phyloP scores from a whole-genome alignment of 257 asterid species.

The Vinca minor region DNA sequence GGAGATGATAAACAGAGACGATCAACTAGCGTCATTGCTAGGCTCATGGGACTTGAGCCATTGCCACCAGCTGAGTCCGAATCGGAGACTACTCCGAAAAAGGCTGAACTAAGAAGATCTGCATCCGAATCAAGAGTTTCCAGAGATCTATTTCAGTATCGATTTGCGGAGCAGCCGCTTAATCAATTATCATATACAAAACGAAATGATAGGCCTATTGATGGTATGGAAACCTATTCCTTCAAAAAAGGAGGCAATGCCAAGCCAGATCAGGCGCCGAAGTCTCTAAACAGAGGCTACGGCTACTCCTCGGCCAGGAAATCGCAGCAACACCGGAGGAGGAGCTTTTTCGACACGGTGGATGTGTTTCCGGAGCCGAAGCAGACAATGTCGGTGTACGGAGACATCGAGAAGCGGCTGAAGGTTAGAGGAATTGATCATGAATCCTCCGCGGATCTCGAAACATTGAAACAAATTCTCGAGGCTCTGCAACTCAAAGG shows the following conservation, averaged over 20 bases:
- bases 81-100: slow-evolving; percentile 28
- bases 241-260: slow-evolving; percentile 19
- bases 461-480: slow-evolving; percentile 73
- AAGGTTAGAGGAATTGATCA: slow-evolving; percentile 68
- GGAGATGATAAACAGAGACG: slow-evolving; percentile 45
- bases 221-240: slow-evolving; percentile 25
- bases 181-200: slow-evolving; percentile 14
- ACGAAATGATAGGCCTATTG: slow-evolving; percentile 20
- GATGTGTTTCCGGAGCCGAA: slow-evolving; percentile 80
- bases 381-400: slow-evolving; percentile 37
- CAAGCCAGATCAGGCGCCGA: slow-evolving; percentile 25
- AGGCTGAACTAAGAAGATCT: slow-evolving; percentile 75
- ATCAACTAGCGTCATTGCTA: slow-evolving; percentile 74
- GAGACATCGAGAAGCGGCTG: slow-evolving; percentile 63
- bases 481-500: slow-evolving; percentile 95
- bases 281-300: slow-evolving; percentile 31
- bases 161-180: slow-evolving; percentile 37
- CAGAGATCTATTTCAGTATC: slow-evolving; percentile 55
- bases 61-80: slow-evolving; percentile 45
- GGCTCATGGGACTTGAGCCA: slow-evolving; percentile 88
- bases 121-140: slow-evolving; percentile 87
- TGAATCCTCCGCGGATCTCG: slow-evolving; percentile 74
- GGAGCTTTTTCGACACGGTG: slow-evolving; percentile 57
- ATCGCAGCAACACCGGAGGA: slow-evolving; percentile 49
- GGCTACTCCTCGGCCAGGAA: slow-evolving; percentile 40